Conservation (phyloP, 495 filamentous ascomycete species). For the Daldinia caldariorum region DNA sequence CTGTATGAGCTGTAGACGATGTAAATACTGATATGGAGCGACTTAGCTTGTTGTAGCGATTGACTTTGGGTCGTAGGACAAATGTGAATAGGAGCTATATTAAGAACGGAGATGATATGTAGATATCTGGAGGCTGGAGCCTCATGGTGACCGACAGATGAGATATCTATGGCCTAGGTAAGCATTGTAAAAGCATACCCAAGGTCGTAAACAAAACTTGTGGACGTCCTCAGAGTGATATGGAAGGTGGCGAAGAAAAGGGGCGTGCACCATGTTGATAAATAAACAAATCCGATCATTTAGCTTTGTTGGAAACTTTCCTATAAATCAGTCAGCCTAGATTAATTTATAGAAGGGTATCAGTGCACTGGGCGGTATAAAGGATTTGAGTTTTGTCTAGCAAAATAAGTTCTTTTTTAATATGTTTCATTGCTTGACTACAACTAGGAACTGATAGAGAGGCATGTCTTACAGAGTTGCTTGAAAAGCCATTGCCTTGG, state of each 20-base stretch:
- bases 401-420: neutral
- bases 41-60: neutral
- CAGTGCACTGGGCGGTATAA: neutral
- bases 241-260: too few relatives aligned
- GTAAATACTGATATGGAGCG: neutral
- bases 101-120: neutral
- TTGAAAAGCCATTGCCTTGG: conserved; percentile 2
- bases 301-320: neutral
- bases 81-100: neutral
- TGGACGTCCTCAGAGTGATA: too few relatives aligned
- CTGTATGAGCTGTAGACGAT: neutral
- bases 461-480: conserved; percentile 1
- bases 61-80: neutral
- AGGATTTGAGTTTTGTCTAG: neutral
- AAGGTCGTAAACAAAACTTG: too few relatives aligned
- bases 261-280: too few relatives aligned
- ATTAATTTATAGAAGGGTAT: neutral
- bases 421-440: neutral
- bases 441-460: neutral
- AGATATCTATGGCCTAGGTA: too few relatives aligned
- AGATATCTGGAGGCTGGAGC: neutral
- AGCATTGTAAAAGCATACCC: too few relatives aligned
- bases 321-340: neutral
- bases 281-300: too few relatives aligned
- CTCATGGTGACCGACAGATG: too few relatives aligned